phyloP scores from a whole-genome alignment of 2,329 filamentous ascomycete species.

The Colletotrichum sansevieriae region DNA sequence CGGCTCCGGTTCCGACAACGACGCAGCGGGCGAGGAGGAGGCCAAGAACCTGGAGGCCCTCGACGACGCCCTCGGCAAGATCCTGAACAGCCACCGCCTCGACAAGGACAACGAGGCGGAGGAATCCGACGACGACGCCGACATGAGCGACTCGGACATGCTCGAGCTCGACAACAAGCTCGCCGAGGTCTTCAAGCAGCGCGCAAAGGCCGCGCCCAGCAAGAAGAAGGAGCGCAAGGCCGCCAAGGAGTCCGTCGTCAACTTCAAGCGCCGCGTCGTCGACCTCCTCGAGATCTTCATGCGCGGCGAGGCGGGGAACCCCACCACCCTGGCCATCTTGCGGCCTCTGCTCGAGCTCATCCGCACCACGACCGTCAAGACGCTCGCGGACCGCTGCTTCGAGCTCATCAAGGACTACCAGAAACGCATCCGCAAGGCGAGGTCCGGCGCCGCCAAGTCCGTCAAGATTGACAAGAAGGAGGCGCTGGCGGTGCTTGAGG shows the following conservation, averaged over 20 bases:
- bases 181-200: constrained; percentile 85
- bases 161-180: constrained; percentile 87
- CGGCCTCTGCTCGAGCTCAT: constrained; percentile 82
- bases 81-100: constrained; percentile 78
- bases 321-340: constrained; percentile 77
- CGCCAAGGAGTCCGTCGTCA: constrained; percentile 88
- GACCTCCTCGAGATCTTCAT: constrained; percentile 90
- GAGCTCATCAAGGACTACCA: constrained; percentile 81
- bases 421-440: constrained; percentile 73
- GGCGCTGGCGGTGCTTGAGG: constrained; percentile 70
- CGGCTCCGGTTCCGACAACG: constrained; percentile 57
- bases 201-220: constrained; percentile 70
- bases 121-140: constrained; percentile 73
- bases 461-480: constrained; percentile 53
- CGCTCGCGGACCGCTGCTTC: constrained; percentile 79
- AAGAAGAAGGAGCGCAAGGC: constrained; percentile 89
- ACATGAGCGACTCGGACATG: constrained; percentile 98
- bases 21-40: constrained; percentile 57
- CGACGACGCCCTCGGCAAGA: constrained; percentile 81
- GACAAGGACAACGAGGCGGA: constrained; percentile 71
- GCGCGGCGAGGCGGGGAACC: constrained; percentile 79
- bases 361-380: constrained; percentile 81
- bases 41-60: constrained; percentile 64
- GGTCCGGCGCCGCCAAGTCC: constrained; percentile 52
- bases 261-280: constrained; percentile 94